These are phyloP conservation scores for Talaromyces atroroseus DNA, from an alignment of 2,329 filamentous ascomycete genomes.

Conservation along the genomic window DNA sequence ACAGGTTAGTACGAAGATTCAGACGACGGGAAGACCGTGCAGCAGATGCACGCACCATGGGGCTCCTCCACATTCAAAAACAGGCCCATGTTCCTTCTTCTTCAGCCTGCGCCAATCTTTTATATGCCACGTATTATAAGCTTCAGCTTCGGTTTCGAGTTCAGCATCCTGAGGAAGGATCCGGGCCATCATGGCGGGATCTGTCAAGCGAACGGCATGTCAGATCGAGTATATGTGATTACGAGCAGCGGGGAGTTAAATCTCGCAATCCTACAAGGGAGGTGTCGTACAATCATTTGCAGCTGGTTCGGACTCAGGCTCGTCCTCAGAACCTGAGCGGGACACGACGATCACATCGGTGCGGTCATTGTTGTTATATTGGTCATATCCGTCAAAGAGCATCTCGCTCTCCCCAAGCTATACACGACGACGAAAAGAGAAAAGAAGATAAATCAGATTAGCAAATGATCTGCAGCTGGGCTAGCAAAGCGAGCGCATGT, in stretches of 20 bases:
- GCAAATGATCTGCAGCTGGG: slow-evolving; percentile 13
- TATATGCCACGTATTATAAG: slow-evolving; percentile 79
- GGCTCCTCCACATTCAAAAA: slow-evolving; percentile 78
- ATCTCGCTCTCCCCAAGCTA: slow-evolving; percentile 57
- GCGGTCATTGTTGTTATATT: slow-evolving; percentile 56
- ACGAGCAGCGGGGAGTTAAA: slow-evolving; percentile 10
- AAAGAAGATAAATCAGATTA: slow-evolving; percentile 22
- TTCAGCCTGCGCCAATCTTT: slow-evolving; percentile 70
- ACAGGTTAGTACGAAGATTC: slow-evolving; percentile 13
- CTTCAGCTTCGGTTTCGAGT: slow-evolving; percentile 71
- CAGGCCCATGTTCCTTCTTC: slow-evolving; percentile 79
- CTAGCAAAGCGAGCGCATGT: neutral
- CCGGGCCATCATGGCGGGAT: slow-evolving; percentile 77
- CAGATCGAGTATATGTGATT: slow-evolving; percentile 1
- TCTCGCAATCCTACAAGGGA: slow-evolving; percentile 4
- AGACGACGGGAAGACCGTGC: neutral
- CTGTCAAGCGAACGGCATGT: slow-evolving; percentile 38
- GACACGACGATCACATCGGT: slow-evolving; percentile 59
- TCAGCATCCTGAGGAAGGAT: slow-evolving; percentile 73
- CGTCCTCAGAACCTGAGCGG: slow-evolving; percentile 54
- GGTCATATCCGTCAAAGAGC: slow-evolving; percentile 53
- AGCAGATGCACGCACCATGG: slow-evolving; percentile 64
- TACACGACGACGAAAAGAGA: slow-evolving; percentile 5
- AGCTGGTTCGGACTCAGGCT: slow-evolving; percentile 49
- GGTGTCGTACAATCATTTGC: slow-evolving; percentile 53